Conservation (phyloP, 2,329 filamentous ascomycete genomes). For the Cryphonectria nitschkei region DNA sequence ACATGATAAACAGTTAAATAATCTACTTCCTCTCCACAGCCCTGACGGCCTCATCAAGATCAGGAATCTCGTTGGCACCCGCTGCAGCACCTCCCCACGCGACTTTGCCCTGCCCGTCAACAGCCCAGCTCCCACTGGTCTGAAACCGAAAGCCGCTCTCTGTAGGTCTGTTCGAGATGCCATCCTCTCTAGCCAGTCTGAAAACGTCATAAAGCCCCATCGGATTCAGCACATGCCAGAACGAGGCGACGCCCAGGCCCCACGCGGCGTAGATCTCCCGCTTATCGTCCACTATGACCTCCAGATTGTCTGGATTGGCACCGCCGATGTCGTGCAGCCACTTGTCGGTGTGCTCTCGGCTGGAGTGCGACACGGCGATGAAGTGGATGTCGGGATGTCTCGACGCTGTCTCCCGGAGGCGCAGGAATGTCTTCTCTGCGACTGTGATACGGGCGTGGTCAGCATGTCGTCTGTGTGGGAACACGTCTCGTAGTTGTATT, state of each 20-base stretch:
- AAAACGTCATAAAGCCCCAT: constrained; percentile 58
- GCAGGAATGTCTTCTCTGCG: constrained; percentile 67
- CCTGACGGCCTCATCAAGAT: constrained; percentile 52
- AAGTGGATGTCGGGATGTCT: constrained; percentile 55
- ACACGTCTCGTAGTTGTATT: no score
- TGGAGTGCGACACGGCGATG: constrained; percentile 66
- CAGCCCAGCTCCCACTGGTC: constrained; percentile 66
- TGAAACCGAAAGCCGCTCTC: constrained; percentile 73
- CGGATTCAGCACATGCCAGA: constrained; percentile 68
- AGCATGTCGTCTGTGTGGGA: not conserved
- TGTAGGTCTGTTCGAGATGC: constrained; percentile 67
- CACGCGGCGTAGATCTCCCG: constrained; percentile 65
- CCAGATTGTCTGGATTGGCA: constrained; percentile 53
- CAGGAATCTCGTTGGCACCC: constrained; percentile 56
- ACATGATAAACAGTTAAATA: not conserved
- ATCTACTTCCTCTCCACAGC: constrained; percentile 19
- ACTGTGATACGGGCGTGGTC: constrained; percentile 46
- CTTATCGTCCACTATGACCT: constrained; percentile 63
- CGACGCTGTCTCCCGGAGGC: constrained; percentile 55
- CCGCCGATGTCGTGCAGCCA: constrained; percentile 63
- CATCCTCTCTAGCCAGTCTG: constrained; percentile 61
- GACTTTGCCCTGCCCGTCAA: constrained; percentile 56
- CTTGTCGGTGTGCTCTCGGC: constrained; percentile 53
- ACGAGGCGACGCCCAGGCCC: constrained; percentile 65
- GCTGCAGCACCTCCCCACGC: constrained; percentile 53